A percentile compares a stretch with the other conserved stretches of the same genome.
Evolutionary conservation across 2,329 filamentous ascomycete genomes (phyloP).

Genomic region (Penicillium fuscoglaucum): DNA sequence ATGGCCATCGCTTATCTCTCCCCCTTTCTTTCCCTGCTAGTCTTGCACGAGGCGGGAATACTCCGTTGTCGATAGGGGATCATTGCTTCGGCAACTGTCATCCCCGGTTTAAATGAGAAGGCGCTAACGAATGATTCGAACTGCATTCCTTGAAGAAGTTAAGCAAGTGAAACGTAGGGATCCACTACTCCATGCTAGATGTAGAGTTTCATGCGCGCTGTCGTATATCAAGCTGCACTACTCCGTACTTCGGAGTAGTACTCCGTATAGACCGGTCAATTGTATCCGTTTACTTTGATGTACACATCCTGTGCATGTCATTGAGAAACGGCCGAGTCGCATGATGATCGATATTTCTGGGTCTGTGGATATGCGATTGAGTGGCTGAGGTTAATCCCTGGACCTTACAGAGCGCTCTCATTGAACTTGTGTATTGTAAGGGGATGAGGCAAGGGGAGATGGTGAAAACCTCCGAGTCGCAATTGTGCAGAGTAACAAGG

Average conservation of each 20-base stretch:
- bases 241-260: not conserved
- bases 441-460: constrained; percentile 23
- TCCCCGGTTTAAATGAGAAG: constrained; percentile 3
- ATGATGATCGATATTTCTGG: constrained; percentile 11
- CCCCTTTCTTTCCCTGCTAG: constrained; percentile 5
- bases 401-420: constrained; percentile 16
- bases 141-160: constrained; percentile 4
- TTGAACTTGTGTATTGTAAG: constrained; percentile 7
- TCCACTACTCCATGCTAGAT: not conserved
- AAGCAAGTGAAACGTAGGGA: not conserved
- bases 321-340: constrained; percentile 25
- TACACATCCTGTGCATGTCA: constrained; percentile 7
- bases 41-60: constrained; percentile 13
- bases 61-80: constrained; percentile 8
- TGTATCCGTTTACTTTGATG: not conserved
- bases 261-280: not conserved
- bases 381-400: constrained; percentile 19
- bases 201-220: not conserved
- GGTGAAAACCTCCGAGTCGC: constrained; percentile 16
- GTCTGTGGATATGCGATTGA: constrained; percentile 5
- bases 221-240: constrained; percentile 2
- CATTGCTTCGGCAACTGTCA: constrained; percentile 13
- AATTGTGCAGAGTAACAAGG: not conserved
- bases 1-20: constrained; percentile 8
- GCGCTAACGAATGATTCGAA: constrained; percentile 3